Conservation (phyloP, 495 filamentous ascomycete genomes). For the Chaetomium fimeti region DNA sequence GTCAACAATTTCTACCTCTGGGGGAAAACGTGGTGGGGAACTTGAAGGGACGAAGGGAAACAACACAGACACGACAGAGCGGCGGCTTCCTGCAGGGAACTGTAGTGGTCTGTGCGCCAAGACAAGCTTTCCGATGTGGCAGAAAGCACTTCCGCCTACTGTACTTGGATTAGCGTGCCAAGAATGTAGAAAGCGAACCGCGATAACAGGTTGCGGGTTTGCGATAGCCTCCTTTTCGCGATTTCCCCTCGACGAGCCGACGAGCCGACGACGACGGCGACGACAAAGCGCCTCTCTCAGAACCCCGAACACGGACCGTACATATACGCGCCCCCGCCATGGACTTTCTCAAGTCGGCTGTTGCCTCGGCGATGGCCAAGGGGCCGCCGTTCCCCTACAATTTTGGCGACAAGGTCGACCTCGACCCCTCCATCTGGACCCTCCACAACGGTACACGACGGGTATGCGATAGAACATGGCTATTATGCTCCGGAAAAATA, state of each 20-base stretch:
- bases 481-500: not conserved
- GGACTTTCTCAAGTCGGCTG: constrained; percentile 97
- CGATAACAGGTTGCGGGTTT: constrained; percentile 24
- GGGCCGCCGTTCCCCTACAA: constrained; percentile 87
- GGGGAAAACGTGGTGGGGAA: constrained; percentile 9
- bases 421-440: constrained; percentile 88
- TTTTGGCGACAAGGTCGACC: constrained; percentile 85
- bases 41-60: not conserved
- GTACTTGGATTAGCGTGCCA: constrained; percentile 15
- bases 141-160: constrained; percentile 13
- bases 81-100: not conserved
- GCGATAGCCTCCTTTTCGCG: constrained; percentile 13
- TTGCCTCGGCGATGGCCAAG: constrained; percentile 93
- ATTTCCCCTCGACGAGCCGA: not conserved
- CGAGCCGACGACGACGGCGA: not conserved
- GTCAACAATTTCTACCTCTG: not conserved
- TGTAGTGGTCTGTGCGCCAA: constrained; percentile 16
- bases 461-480: constrained; percentile 49
- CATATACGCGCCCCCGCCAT: constrained; percentile 47
- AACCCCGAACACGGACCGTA: not conserved
- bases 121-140: not conserved
- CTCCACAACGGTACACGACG: constrained; percentile 88
- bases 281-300: not conserved
- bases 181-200: not conserved
- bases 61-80: not conserved